Evolutionary conservation across 2,329 filamentous ascomycete species (phyloP).

Genomic region (Alternaria triticina): DNA sequence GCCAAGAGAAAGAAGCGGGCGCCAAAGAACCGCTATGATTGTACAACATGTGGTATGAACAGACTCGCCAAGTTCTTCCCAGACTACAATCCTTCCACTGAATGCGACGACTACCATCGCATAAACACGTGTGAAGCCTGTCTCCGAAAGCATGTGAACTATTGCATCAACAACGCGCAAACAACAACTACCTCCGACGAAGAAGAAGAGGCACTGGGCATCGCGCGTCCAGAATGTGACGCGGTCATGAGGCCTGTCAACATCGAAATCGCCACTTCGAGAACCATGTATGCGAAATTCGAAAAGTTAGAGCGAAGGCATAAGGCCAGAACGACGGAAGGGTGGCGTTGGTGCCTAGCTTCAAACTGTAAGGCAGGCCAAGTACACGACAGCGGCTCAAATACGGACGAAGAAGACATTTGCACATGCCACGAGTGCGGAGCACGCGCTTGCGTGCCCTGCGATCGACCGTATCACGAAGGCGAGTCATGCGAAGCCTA

Average conservation of each 20-base stretch:
- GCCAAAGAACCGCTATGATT: not conserved
- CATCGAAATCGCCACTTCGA: not conserved
- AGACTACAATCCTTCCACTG: not conserved
- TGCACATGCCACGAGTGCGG: not conserved
- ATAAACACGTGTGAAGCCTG: not conserved
- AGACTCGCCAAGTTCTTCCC: not conserved
- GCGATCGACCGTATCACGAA: not conserved
- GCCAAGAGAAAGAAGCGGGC: not conserved
- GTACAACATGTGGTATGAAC: not conserved
- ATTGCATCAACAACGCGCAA: not conserved
- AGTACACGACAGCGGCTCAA: not conserved
- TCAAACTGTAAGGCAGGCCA: not conserved
- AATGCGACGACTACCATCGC: not conserved
- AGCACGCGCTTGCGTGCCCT: not conserved
- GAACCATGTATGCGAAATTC: not conserved
- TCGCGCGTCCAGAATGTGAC: not conserved
- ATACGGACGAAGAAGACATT: not conserved
- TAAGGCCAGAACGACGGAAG: not conserved
- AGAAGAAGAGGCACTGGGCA: not conserved
- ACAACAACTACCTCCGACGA: not conserved
- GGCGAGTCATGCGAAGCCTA: not conserved
- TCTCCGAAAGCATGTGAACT: not conserved
- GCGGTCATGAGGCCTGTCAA: not conserved
- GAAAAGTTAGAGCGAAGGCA: not conserved
- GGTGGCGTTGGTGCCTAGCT: not conserved